Evolutionary conservation across 371 early-diverging fungal species (phyloP), one percentile per base, ranked within the genome.

Genomic region (Mortierella sp.): DNA sequence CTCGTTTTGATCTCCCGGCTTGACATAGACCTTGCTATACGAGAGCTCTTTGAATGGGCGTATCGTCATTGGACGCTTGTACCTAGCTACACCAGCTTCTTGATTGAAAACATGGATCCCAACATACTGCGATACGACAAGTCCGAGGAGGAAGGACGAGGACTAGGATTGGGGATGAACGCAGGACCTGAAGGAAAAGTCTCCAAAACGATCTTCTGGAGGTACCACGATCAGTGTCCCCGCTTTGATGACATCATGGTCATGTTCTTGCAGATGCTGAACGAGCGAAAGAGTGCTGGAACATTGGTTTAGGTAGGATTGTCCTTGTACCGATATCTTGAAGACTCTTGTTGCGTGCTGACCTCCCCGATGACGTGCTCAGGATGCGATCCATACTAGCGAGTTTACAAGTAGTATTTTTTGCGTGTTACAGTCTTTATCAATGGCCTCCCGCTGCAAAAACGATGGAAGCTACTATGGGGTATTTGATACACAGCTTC

Each of bases 11-110:
- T 67, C 4, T 41, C 67, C 2, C 49, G 57, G 0, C 21, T 73
- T 27, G 67, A 67, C 21, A 19, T 47, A 1, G 45, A 54, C 6
- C 44, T 29, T 2, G 74, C 63, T 2, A 27, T 73, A 8, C 50
- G 37, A 2, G 74, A 73, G 53, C 52, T 73, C 14, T 67, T 73
- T 45, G 67, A 67, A 40, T 73, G 74, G 74, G 63, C 67, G 1
- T 73, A 67, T 25, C 67, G 22, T 7, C 49, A 67, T 21, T 57
- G 48, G 51, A 49, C n/a, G 16, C 50, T 73, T 6, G 62, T 73
- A 13, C 73, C 73, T 0, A 48, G 43, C 17, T 73, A 73, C 48
- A 56, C 52, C 43, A 59, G 60, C 25, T 71, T 55, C 31, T 19
- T 71, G 49, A 64, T 71, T 13, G 71, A 71, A 22, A 31, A 48